These are phyloP conservation scores for Zygoascus hellenicus DNA, from an alignment of 1,139 yeast species.

Conservation along the genomic window DNA sequence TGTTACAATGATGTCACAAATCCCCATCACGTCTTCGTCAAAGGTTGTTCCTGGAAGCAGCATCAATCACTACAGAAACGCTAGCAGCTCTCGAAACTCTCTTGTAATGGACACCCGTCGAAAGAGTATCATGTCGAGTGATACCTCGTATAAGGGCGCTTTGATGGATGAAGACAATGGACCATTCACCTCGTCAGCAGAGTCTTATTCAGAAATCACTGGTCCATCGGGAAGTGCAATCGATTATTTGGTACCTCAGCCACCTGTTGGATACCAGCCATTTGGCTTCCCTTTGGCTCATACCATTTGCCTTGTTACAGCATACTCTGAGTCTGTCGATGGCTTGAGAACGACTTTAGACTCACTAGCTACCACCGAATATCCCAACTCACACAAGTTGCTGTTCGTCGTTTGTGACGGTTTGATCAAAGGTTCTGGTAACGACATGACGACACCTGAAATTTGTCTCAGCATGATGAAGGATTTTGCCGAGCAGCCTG, in stretches of 20 bases:
- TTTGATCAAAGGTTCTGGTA: conserved; percentile 87
- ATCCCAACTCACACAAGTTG: conserved; percentile 89
- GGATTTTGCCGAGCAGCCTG: conserved; percentile 66
- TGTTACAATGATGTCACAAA: conserved; percentile 35
- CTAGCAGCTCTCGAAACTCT: conserved; percentile 26
- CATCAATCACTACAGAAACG: conserved; percentile 24
- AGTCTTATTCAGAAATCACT: conserved; percentile 10
- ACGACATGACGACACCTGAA: conserved; percentile 80
- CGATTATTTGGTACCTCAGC: conserved; percentile 79
- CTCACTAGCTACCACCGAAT: conserved; percentile 86
- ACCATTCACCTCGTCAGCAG: not conserved
- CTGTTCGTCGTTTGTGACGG: conserved; percentile 89
- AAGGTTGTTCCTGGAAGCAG: conserved; percentile 34
- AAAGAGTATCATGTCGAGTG: conserved; percentile 23
- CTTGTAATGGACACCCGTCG: conserved; percentile 23
- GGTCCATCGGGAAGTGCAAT: conserved; percentile 38
- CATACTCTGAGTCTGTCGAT: conserved; percentile 86
- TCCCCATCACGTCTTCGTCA: conserved; percentile 32
- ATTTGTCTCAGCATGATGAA: conserved; percentile 82
- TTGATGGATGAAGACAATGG: conserved; percentile 5
- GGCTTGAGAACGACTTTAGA: conserved; percentile 86
- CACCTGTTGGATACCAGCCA: conserved; percentile 84
- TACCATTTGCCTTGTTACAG: conserved; percentile 76
- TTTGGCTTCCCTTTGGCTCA: conserved; percentile 85
- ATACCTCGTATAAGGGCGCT: conserved; percentile 28